Evolutionary conservation across 225 moss, liverwort and hornwort species (phyloP), one percentile per base, ranked within the genome.

Genomic region (Thuidium tamariscinum): DNA sequence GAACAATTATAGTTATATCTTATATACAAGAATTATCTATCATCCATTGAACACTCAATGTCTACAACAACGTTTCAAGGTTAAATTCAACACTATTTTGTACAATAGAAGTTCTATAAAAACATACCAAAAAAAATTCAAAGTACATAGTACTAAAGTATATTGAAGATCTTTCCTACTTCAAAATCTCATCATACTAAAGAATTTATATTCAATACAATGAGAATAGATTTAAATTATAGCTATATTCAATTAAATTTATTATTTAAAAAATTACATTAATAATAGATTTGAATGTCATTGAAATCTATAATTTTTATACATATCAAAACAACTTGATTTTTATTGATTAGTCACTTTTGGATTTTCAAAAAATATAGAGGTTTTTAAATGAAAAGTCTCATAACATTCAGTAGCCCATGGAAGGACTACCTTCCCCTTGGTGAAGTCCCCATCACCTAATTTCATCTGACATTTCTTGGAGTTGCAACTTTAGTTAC

Each of bases 21-120:
- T n/a, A n/a, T n/a, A n/a, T n/a, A n/a, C n/a, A n/a, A n/a, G n/a
- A n/a, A n/a, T n/a, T n/a, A n/a, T n/a, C n/a, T n/a, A n/a, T n/a
- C n/a, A n/a, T n/a, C n/a, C n/a, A n/a, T n/a, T n/a, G n/a, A n/a
- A n/a, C n/a, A n/a, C n/a, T n/a, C n/a, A n/a, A n/a, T n/a, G n/a
- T n/a, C n/a, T n/a, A n/a, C n/a, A n/a, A n/a, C n/a, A n/a, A n/a
- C n/a, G n/a, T n/a, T n/a, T n/a, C n/a, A n/a, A n/a, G n/a, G n/a
- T n/a, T n/a, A n/a, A n/a, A n/a, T n/a, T n/a, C n/a, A n/a, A n/a
- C 10, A 52, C 5, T 37, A 10, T 0, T 16, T 36, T 18, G 16
- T 29, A 23, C 1, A 76, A 9, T 30, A 44, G 3, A 36, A 13
- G 0, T 17, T 21, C 0, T 57, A 30, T 15, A 5, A 17, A 36